Evolutionary conservation across 2,329 filamentous ascomycete species (phyloP).

Genomic region (Nemania bipapillata): DNA sequence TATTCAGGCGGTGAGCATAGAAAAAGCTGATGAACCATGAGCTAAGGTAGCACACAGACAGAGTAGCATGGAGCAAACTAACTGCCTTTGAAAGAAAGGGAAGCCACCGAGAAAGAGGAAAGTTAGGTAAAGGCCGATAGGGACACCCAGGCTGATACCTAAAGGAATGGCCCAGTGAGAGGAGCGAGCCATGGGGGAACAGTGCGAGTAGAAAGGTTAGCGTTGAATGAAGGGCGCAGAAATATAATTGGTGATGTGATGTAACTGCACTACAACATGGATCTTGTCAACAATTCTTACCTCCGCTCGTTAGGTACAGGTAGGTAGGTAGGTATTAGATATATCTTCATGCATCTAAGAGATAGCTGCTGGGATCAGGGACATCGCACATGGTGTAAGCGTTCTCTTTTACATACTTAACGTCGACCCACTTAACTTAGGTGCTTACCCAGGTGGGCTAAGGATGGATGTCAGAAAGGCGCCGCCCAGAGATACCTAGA

Average conservation of each 20-base stretch:
- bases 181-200: constrained; percentile 46
- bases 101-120: constrained; percentile 74
- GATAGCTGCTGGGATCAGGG: not conserved
- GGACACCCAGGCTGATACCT: constrained; percentile 66
- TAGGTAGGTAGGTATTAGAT: not conserved
- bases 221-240: not conserved
- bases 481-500: too few relatives aligned
- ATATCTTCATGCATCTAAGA: not conserved
- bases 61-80: constrained; percentile 52
- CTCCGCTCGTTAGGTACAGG: not conserved
- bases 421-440: too few relatives aligned
- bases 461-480: too few relatives aligned
- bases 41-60: not conserved
- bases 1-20: constrained; percentile 84
- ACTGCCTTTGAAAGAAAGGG: constrained; percentile 83
- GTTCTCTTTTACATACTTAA: not conserved
- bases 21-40: constrained; percentile 69
- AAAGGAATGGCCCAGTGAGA: constrained; percentile 52
- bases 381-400: not conserved
- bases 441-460: too few relatives aligned
- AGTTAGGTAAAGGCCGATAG: constrained; percentile 72
- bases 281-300: not conserved
- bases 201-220: not conserved
- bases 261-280: not conserved
- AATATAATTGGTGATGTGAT: too few relatives aligned